These are phyloP conservation scores for Penicillium sp. DNA, from an alignment of 2,329 filamentous ascomycete species.

Conservation along the genomic window DNA sequence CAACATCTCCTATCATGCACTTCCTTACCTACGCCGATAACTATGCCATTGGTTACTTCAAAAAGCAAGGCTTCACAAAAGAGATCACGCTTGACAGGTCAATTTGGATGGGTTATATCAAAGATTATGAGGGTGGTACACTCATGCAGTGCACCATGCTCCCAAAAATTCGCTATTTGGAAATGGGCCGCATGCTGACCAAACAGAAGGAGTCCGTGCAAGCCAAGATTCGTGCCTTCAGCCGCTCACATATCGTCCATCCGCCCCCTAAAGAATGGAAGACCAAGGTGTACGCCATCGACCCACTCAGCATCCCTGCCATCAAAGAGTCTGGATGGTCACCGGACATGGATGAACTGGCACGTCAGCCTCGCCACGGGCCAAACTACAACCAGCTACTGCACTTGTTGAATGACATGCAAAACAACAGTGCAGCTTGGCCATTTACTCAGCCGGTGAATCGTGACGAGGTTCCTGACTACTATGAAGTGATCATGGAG, in stretches of 20 bases:
- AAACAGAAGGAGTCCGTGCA: slow-evolving; percentile 97
- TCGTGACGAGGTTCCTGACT: slow-evolving; percentile 94
- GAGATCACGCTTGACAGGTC: slow-evolving; percentile 89
- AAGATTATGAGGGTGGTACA: slow-evolving; percentile 97
- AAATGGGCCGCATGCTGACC: slow-evolving; percentile 87
- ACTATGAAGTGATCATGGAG: slow-evolving; percentile 97
- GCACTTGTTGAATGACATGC: slow-evolving; percentile 89
- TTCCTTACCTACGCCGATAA: slow-evolving; percentile 99
- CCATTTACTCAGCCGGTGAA: slow-evolving; percentile 94
- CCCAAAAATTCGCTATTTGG: slow-evolving; percentile 89
- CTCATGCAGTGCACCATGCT: slow-evolving; percentile 99
- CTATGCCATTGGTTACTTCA: slow-evolving; percentile 98
- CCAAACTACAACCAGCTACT: slow-evolving; percentile 95
- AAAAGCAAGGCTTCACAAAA: slow-evolving; percentile 98
- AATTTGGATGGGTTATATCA: slow-evolving; percentile 99
- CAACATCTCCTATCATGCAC: slow-evolving; percentile 95
- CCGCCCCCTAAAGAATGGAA: slow-evolving; percentile 83
- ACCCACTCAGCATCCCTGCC: slow-evolving; percentile 81
- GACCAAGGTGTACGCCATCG: slow-evolving; percentile 71
- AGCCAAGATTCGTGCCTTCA: slow-evolving; percentile 91
- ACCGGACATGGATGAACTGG: slow-evolving; percentile 95
- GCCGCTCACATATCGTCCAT: slow-evolving; percentile 84
- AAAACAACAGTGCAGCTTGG: slow-evolving; percentile 92
- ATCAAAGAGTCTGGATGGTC: slow-evolving; percentile 95
- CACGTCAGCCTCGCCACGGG: slow-evolving; percentile 89